Conservation (phyloP, 768 basidiomycete species). For the Imleria badia region DNA sequence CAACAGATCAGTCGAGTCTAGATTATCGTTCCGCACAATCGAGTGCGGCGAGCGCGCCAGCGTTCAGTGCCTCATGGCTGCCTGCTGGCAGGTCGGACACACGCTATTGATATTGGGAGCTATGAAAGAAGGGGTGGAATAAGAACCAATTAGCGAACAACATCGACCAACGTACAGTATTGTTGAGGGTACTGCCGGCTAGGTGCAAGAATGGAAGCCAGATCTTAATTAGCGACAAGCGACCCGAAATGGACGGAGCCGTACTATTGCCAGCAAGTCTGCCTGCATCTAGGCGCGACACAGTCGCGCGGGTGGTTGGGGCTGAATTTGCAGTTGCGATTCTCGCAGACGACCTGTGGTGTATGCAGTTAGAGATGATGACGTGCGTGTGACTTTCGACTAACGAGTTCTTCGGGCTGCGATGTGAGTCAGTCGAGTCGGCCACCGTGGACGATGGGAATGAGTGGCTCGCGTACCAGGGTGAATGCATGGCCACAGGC, state of each 20-base stretch:
- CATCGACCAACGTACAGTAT: conserved; percentile 36
- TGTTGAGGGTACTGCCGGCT: conserved; percentile 48
- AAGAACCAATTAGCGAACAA: background rate
- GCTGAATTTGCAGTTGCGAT: conserved; percentile 52
- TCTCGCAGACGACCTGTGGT: conserved; percentile 48
- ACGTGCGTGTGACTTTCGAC: background rate
- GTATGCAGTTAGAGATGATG: conserved; percentile 8
- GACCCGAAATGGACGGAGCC: background rate
- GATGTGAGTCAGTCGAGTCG: conserved; percentile 3
- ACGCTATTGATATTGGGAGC: conserved; percentile 43
- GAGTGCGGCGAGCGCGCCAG: background rate
- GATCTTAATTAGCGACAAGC: conserved; percentile 9
- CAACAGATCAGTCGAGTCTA: conserved; percentile 14
- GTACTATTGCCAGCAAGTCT: conserved; percentile 51
- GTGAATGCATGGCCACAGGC: conserved; percentile 49
- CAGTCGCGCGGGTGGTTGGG: conserved; percentile 48
- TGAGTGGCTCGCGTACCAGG: conserved; percentile 33
- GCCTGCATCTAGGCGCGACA: conserved; percentile 41
- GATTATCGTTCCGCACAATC: conserved; percentile 6
- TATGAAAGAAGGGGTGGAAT: conserved; percentile 13
- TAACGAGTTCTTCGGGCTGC: conserved; percentile 41
- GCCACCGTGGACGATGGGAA: background rate
- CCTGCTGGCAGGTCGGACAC: conserved; percentile 42
- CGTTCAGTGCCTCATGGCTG: conserved; percentile 25
- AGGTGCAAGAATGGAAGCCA: conserved; percentile 4